These are phyloP conservation scores for Fusarium brevicatenulatum DNA, from an alignment of 2,329 filamentous ascomycete species.

Conservation along the genomic window DNA sequence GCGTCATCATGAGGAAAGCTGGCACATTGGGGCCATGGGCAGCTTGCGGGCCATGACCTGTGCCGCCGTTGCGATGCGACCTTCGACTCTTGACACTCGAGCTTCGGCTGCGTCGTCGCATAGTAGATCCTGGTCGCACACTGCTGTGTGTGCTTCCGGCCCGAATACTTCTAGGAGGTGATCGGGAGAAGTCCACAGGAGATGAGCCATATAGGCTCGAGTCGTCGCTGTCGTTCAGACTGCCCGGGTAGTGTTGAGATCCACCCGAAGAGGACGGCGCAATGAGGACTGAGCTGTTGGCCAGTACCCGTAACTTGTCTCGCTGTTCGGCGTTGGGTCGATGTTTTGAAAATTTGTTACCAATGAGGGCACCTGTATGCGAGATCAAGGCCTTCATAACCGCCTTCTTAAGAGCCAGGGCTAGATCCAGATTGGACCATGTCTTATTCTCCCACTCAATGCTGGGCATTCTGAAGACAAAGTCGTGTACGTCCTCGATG, in stretches of 20 bases:
- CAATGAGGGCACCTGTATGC: constrained; percentile 94
- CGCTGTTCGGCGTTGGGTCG: constrained; percentile 83
- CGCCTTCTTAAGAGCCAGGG: constrained; percentile 91
- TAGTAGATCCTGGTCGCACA: constrained; percentile 53
- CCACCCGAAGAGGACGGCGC: constrained; percentile 55
- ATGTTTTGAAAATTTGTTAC: constrained; percentile 95
- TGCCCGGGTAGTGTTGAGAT: constrained; percentile 53
- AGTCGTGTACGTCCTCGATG: constrained; percentile 95
- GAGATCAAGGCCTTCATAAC: constrained; percentile 94
- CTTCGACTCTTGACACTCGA: constrained; percentile 62
- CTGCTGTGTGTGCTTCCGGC: constrained; percentile 60
- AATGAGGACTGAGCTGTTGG: constrained; percentile 77
- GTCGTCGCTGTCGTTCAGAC: constrained; percentile 65
- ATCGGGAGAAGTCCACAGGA: constrained; percentile 67
- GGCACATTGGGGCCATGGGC: constrained; percentile 47
- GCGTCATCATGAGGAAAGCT: constrained; percentile 59
- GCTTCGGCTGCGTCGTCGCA: constrained; percentile 60
- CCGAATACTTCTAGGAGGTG: constrained; percentile 64
- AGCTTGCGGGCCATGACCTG: constrained; percentile 34
- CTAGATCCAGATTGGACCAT: constrained; percentile 97
- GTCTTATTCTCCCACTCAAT: constrained; percentile 99
- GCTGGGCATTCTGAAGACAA: constrained; percentile 93
- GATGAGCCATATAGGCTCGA: constrained; percentile 65
- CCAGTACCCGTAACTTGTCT: constrained; percentile 82
- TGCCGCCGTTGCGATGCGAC: constrained; percentile 53